Evolutionary conservation across 139 green algal species (phyloP), one percentile per base, ranked within the genome.

Genomic region (Axilococcus clingmanii): DNA sequence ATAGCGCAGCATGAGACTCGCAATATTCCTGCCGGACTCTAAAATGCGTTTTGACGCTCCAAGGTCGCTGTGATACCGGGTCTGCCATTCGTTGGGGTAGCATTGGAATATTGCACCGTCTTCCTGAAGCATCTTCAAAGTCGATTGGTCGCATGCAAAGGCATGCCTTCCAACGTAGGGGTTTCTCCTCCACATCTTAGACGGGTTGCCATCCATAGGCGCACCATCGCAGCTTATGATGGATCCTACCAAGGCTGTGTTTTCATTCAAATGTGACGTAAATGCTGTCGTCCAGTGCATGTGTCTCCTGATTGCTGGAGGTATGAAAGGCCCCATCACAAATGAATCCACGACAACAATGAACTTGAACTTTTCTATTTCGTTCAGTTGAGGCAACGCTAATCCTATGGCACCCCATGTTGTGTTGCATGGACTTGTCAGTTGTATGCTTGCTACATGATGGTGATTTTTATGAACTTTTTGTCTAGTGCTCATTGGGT

Each of bases 251-350:
- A 78, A 32, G 40, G 70, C 70, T 19, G 65, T 52, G 23, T 51
- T 28, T 1, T 15, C 23, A 19, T 24, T 53, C 12, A 78, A 40
- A 30, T 42, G 38, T 31, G 24, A 29, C 11, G 56, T 66, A 38
- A 78, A 69, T 14, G 55, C 43, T 8, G 56, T 36, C 4, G 61
- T 65, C 70, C 70, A 78, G 35, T 73, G 61, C 37, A 71, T 31
- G 19, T 30, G 19, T n/a, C 32, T 32, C 19, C 7, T 12, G 4
- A 59, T 47, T 29, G 78, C 78, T 1, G 49, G 27, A 9, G 72
- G 72, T 34, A 80, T 37, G 55, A 73, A 80, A 3, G 72, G 72
- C 3, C 72, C 72, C 22, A 64, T 28, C 1, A 63, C 72, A 5
- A 40, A 49, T 3, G 52, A 66, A 23, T 70, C 51, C 4, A 80